Evolutionary conservation across 1,139 yeast species (phyloP).

Genomic region (Taiozyma sp.): DNA sequence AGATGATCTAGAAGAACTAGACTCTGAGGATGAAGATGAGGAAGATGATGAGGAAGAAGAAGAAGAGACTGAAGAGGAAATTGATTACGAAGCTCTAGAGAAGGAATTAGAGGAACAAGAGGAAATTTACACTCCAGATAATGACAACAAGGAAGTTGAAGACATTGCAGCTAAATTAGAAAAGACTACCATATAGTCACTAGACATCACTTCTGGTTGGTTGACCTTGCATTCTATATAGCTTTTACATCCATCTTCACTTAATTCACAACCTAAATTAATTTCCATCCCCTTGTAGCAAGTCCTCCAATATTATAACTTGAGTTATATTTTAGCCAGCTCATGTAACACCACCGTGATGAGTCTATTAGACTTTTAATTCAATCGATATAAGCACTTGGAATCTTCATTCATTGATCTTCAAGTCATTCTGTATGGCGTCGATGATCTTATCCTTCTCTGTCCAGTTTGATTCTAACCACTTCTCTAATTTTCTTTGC

Average conservation of each 20-base stretch:
- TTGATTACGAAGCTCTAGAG: constrained; percentile 38
- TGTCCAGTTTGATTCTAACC: constrained; percentile 71
- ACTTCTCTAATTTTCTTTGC: constrained; percentile 53
- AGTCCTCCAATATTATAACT: too few species aligned
- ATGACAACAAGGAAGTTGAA: constrained; percentile 45
- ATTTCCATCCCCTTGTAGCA: too few species aligned
- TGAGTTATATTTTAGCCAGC: too few species aligned
- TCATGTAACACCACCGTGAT: too few species aligned
- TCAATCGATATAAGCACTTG: background rate
- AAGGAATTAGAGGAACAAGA: constrained; percentile 45
- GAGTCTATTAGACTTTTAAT: too few species aligned
- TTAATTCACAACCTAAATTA: background rate
- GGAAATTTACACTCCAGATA: constrained; percentile 28
- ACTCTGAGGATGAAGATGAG: constrained; percentile 74
- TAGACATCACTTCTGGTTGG: background rate
- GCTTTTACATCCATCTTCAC: background rate
- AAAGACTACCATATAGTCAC: constrained; percentile 41
- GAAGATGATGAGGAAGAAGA: constrained; percentile 53
- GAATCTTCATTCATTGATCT: constrained; percentile 5
- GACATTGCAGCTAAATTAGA: constrained; percentile 56
- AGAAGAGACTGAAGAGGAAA: constrained; percentile 43
- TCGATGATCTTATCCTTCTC: constrained; percentile 52
- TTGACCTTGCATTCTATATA: background rate
- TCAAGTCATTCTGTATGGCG: constrained; percentile 30
- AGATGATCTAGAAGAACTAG: constrained; percentile 90